Conservation (phyloP, 2,329 filamentous ascomycete genomes). For the Phialophora chinensis region DNA sequence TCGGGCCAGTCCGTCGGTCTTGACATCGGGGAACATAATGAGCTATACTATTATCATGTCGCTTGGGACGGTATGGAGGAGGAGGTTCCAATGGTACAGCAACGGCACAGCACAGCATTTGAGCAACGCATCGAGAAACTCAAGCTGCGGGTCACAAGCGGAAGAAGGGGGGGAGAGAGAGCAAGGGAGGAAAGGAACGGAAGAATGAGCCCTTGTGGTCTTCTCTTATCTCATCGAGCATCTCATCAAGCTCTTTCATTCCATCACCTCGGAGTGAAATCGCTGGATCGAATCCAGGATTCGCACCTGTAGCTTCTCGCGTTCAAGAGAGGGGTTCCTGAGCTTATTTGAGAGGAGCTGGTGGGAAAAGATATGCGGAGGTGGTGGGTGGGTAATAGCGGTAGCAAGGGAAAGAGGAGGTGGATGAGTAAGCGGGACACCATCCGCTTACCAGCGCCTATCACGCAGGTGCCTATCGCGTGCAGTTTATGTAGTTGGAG, state of each 20-base stretch:
- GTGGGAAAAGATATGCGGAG: neutral
- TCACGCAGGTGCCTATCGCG: no score
- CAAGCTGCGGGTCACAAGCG: constrained; percentile 28
- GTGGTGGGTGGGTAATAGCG: neutral
- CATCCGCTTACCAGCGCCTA: neutral
- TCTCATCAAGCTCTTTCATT: neutral
- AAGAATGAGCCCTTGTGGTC: neutral
- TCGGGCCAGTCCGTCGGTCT: neutral
- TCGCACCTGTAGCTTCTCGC: neutral
- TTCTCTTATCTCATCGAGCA: constrained; percentile 1
- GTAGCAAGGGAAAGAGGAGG: neutral
- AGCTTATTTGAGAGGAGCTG: neutral
- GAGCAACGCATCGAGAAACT: constrained; percentile 45
- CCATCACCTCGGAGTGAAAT: neutral
- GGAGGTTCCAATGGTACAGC: constrained; percentile 14
- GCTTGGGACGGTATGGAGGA: neutral
- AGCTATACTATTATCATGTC: neutral
- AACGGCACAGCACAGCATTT: constrained; percentile 40
- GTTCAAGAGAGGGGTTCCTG: neutral
- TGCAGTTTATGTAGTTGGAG: no score
- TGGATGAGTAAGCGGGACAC: neutral
- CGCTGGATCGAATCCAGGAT: neutral
- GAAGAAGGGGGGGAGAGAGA: constrained; percentile 5
- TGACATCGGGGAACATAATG: neutral
- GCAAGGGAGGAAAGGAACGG: constrained; percentile 9